phyloP scores from a whole-genome alignment of 257 asterid species.

The Rehmannia glutinosa region DNA sequence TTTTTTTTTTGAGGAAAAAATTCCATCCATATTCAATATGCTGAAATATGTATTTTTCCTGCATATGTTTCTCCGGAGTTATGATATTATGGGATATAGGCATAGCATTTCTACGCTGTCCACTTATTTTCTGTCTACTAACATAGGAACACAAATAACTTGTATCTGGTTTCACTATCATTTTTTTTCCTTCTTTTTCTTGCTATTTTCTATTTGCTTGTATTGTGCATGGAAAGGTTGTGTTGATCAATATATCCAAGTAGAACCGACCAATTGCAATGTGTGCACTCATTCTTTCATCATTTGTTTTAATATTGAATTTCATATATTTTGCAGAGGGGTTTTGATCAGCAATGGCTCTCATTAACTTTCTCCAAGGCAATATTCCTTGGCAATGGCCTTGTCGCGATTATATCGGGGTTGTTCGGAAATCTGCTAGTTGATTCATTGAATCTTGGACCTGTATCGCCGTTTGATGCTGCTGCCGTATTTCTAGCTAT shows the following conservation, averaged over 20 bases:
- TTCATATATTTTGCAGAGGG: constrained; percentile 60
- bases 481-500: constrained; percentile 80
- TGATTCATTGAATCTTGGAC: constrained; percentile 76
- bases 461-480: constrained; percentile 95
- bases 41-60: neutral
- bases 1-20: too few species aligned
- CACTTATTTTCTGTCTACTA: neutral
- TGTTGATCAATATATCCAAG: neutral
- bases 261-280: neutral
- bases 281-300: too few species aligned
- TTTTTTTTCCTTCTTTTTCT: neutral
- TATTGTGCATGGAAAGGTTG: neutral
- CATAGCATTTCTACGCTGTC: neutral
- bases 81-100: neutral
- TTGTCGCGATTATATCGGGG: constrained; percentile 81
- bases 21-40: neutral
- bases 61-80: neutral
- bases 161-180: neutral
- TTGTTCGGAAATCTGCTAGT: constrained; percentile 82
- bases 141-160: neutral
- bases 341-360: constrained; percentile 95
- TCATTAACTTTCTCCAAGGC: constrained; percentile 97
- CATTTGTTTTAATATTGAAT: neutral
- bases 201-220: neutral
- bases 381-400: constrained; percentile 91